phyloP scores from a whole-genome alignment of 176 grass and related monocot species.

The Saccharum spontaneum region DNA sequence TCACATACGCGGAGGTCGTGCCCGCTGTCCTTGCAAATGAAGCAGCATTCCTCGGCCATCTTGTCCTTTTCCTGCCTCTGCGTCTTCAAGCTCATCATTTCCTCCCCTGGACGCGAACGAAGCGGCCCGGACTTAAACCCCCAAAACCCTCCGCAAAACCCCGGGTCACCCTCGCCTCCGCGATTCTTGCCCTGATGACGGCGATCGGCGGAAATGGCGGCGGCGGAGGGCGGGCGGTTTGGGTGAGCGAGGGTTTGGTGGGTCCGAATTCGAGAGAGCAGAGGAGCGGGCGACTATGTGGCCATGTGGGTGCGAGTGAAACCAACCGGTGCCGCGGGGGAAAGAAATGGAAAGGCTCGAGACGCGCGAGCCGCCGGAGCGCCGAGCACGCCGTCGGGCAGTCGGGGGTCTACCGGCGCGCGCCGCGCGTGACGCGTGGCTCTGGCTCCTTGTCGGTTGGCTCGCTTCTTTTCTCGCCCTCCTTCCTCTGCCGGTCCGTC shows the following conservation, averaged over 20 bases:
- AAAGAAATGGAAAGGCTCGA: not conserved
- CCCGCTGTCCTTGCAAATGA: constrained; percentile 79
- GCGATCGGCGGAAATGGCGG: not conserved
- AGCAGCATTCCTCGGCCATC: constrained; percentile 62
- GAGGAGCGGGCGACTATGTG: not conserved
- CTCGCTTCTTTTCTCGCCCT: not conserved
- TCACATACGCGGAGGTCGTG: constrained; percentile 55
- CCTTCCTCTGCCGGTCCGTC: no score
- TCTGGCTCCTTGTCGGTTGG: not conserved
- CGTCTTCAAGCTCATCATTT: constrained; percentile 23
- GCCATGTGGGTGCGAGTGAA: not conserved
- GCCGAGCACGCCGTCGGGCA: not conserved
- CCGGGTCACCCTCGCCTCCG: no score
- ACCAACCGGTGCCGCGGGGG: not conserved
- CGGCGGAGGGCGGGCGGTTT: not conserved
- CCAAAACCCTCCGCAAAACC: not conserved
- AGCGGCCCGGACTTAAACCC: not conserved
- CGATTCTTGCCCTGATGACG: not conserved
- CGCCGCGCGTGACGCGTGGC: not conserved
- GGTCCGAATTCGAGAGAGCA: not conserved
- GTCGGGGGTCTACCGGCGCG: not conserved
- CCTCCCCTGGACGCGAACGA: not conserved
- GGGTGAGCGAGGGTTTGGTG: not conserved
- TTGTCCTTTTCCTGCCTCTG: constrained; percentile 30
- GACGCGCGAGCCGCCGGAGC: not conserved